Percentiles rank a stretch among this genome's conserved stretches.
Conservation (phyloP, 768 basidiomycete species). For the Rhodotorula toruloides region DNA sequence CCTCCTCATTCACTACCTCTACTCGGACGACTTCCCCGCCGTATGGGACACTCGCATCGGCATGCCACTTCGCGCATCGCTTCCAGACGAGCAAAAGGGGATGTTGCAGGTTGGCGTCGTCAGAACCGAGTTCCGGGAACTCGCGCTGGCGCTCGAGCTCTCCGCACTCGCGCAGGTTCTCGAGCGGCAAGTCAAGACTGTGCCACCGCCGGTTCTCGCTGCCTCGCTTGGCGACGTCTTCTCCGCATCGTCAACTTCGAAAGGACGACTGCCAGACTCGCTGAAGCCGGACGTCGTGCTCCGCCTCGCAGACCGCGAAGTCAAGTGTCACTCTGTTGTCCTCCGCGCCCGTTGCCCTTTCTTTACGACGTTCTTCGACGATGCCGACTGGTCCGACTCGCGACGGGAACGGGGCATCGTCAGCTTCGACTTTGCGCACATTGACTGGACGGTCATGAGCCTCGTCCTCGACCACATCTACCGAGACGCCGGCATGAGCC, state of each 20-base stretch:
- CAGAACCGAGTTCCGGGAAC: slow-evolving; percentile 11
- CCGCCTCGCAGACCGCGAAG: slow-evolving; percentile 60
- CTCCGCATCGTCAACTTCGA: background rate
- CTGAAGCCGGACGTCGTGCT: slow-evolving; percentile 61
- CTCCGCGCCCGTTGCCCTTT: slow-evolving; percentile 78
- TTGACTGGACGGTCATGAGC: slow-evolving; percentile 67
- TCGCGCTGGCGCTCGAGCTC: slow-evolving; percentile 46
- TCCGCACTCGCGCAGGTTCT: slow-evolving; percentile 56
- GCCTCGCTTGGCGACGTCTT: slow-evolving; percentile 56
- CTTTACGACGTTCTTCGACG: slow-evolving; percentile 76
- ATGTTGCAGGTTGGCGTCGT: slow-evolving; percentile 39
- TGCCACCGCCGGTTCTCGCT: slow-evolving; percentile 43
- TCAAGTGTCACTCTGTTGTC: slow-evolving; percentile 64
- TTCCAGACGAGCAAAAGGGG: slow-evolving; percentile 43
- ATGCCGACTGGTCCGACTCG: slow-evolving; percentile 69
- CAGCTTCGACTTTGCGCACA: slow-evolving; percentile 63
- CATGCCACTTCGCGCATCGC: slow-evolving; percentile 48
- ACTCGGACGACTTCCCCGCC: slow-evolving; percentile 73
- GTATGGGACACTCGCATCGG: slow-evolving; percentile 75
- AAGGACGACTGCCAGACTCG: background rate
- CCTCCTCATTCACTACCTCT: slow-evolving; percentile 76
- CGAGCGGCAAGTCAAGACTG: slow-evolving; percentile 59
- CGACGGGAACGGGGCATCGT: slow-evolving; percentile 58
- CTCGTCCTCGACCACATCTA: slow-evolving; percentile 73
- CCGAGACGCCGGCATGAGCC: slow-evolving; percentile 58